Conservation (phyloP, 306 rosid genomes). For the Casuarina cunninghamiana region DNA sequence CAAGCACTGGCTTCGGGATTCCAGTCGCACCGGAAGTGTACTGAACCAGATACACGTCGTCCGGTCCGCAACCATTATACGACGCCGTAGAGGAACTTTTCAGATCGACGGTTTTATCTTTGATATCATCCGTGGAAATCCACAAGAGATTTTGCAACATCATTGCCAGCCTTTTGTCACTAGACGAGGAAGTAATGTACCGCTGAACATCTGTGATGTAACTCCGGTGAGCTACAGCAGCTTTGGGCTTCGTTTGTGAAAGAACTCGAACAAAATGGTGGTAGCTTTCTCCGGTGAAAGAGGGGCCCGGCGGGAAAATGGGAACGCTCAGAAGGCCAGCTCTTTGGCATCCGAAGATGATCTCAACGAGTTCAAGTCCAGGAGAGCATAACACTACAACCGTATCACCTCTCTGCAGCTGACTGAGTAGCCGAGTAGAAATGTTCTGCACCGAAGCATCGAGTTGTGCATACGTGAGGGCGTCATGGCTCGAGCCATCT, state of each 20-base stretch:
- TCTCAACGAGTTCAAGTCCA: constrained; percentile 60
- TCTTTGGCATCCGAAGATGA: constrained; percentile 72
- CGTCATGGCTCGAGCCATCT: constrained; percentile 16
- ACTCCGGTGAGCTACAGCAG: constrained; percentile 60
- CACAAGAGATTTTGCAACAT: constrained; percentile 43
- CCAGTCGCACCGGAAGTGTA: constrained; percentile 87
- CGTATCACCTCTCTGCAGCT: constrained; percentile 50
- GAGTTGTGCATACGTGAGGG: constrained; percentile 60
- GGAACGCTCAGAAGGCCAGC: constrained; percentile 72
- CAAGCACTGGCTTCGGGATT: constrained; percentile 72
- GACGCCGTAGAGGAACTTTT: not conserved
- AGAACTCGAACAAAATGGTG: constrained; percentile 55
- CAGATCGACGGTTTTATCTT: not conserved
- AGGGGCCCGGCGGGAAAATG: constrained; percentile 62
- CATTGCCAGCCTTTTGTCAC: constrained; percentile 32
- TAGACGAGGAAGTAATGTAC: constrained; percentile 36
- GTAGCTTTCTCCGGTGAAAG: constrained; percentile 38
- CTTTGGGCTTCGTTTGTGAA: constrained; percentile 77
- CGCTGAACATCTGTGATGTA: constrained; percentile 43
- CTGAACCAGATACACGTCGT: constrained; percentile 65
- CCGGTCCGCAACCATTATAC: constrained; percentile 48
- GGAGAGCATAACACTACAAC: constrained; percentile 63
- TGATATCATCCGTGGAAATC: constrained; percentile 50
- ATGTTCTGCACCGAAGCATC: constrained; percentile 44
- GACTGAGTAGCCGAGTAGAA: constrained; percentile 37